Evolutionary conservation across 495 filamentous ascomycete species (phyloP), one percentile per base, ranked within the genome.

Genomic region (Recurvomyces mirabilis): DNA sequence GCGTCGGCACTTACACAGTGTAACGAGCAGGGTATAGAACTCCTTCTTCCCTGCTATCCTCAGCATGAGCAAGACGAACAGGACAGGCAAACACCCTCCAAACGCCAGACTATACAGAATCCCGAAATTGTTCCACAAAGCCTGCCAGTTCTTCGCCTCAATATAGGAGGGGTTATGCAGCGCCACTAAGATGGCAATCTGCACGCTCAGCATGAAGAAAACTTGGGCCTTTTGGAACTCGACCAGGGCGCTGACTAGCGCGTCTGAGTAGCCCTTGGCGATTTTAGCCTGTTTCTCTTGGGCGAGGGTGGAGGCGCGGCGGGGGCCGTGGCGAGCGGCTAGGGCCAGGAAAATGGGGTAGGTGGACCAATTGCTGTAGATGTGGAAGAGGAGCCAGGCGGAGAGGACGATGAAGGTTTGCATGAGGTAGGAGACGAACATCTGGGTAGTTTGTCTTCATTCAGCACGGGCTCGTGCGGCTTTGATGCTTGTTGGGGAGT

Each of bases 191-290:
- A 34, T 22, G 6, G 43, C 43, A 19, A 37, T 30, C 34, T 46
- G 43, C 6, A 46, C 43, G 7, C 32, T 34, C 7, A 46, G 34
- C 43, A 46, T 46, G 34, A 46, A 46, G 17, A 38, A 46, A 10
- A 46, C 43, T 24, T 46, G 43, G 2, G 43, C 43, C 14, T 37
- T 41, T 24, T 26, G 24, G 18, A 41, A 41, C 25, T 41, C 38
- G 13, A 10, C 22, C 22, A 41, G 19, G n/a, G 38, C 38, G 10
- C 6, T 10, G 10, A 41, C 24, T 5, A 41, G 24, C 5, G 38
- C 38, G 5, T 21, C 38, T 5, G 38, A 5, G 33, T 17, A 18
- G n/a, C n/a, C n/a, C n/a, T n/a, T n/a, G n/a, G n/a, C n/a, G n/a
- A n/a, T n/a, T n/a, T n/a, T n/a, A n/a, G n/a, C n/a, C n/a, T n/a